Evolutionary conservation across 306 rosid genomes (phyloP), one percentile per base, ranked within the genome.

Genomic region (Malus sieversii): DNA sequence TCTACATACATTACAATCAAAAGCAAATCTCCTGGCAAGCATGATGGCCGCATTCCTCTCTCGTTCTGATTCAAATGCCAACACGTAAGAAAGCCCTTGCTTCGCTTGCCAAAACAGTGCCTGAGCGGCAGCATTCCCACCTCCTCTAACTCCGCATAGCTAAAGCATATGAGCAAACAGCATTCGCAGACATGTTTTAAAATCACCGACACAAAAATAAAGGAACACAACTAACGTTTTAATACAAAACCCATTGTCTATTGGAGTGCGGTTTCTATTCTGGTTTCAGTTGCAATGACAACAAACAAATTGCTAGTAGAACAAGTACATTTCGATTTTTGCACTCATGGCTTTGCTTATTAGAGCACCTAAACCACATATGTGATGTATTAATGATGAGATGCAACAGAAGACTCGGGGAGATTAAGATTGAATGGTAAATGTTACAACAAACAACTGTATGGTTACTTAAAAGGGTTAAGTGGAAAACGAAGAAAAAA

Each of bases 1-100:
- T 57, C 20, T 25, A 82, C 98, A 1, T 91, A 89, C 98, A 83
- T 91, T 93, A 73, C 97, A 93, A 77, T 93, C 97, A 30, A 89
- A 89, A 44, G 98, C 97, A 82, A 93, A 93, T 80, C 98, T 84
- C 91, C 98, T 82, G 45, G 98, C 95, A 77, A 93, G 92, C 98
- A 93, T 90, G 74, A 91, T 84, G 57, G 95, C 91, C 3, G 98
- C 98, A 66, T 93, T 93, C 66, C 97, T 87, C 77, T 93, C 98
- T 72, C 98, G 77, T 79, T 89, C 97, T 1, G 97, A 84, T 84
- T 93, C 95, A 23, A 91, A 93, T 55, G 98, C 97, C 59, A 93
- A 80, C 18, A 89, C 91, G 70, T 86, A 89, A 62, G 98, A 93
- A 73, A 81, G 77, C 53, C 89, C 97, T 83, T 86, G 83, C 83